Percentiles rank a stretch among this genome's conserved stretches.
These are phyloP conservation scores for Aspergillus floridensis DNA, from an alignment of 2,329 filamentous ascomycete species.

Conservation along the genomic window DNA sequence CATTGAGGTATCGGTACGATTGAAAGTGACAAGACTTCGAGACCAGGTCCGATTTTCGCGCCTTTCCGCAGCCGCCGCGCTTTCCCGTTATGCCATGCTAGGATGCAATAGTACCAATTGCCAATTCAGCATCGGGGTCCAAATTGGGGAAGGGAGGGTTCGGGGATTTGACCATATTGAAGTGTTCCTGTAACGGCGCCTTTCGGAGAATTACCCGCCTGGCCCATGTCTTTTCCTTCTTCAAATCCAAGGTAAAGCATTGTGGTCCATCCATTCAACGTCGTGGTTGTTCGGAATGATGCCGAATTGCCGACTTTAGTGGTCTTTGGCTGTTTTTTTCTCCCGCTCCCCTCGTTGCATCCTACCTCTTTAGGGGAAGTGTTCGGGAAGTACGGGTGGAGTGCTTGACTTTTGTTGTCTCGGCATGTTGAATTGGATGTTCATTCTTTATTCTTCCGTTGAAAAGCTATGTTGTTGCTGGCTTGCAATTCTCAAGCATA, in stretches of 20 bases:
- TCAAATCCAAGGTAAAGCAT: no score
- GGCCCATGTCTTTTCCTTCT: no score
- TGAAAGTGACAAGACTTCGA: no score
- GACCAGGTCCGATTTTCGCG: neutral
- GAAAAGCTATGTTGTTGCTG: no score
- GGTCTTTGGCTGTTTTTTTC: neutral
- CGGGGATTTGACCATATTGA: neutral
- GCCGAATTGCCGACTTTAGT: neutral
- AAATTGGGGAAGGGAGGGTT: no score
- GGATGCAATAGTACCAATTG: neutral
- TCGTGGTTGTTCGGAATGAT: neutral
- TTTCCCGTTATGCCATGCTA: neutral
- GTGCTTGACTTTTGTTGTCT: neutral
- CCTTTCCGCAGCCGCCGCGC: neutral
- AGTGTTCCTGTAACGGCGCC: no score
- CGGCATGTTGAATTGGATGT: no score
- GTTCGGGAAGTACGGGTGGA: neutral
- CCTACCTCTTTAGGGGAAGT: neutral
- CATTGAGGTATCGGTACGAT: neutral
- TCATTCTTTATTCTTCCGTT: no score
- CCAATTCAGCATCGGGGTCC: neutral
- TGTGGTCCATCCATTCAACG: no score
- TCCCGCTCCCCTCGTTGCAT: neutral
- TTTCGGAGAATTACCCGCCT: no score
- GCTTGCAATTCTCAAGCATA: no score